Percentiles rank a stretch among this genome's conserved stretches.
Evolutionary conservation across 768 basidiomycete species (phyloP).

Genomic region (Serendipita sp.): DNA sequence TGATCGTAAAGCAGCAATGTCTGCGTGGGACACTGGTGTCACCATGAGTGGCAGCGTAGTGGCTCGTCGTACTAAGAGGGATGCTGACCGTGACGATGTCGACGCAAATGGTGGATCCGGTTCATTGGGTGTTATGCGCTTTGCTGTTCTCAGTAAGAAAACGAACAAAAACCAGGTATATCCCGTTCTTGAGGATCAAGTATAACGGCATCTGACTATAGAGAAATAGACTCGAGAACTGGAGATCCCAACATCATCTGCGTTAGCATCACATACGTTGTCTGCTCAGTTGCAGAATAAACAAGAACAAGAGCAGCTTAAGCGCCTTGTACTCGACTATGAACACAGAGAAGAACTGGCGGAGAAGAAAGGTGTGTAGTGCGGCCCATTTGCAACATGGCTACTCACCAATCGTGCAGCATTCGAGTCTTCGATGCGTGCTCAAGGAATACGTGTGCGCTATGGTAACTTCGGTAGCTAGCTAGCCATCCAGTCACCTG

Average conservation of each 20-base stretch:
- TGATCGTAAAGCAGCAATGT: conserved; percentile 74
- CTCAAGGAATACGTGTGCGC: neutral
- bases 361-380: conserved; percentile 14
- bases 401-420: neutral
- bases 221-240: conserved; percentile 58
- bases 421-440: neutral
- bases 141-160: conserved; percentile 81
- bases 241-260: conserved; percentile 73
- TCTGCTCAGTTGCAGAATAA: conserved; percentile 86
- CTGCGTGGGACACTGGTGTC: conserved; percentile 80
- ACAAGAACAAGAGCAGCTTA: conserved; percentile 93
- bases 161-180: conserved; percentile 81
- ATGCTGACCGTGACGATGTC: conserved; percentile 41
- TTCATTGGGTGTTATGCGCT: conserved; percentile 52
- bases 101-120: conserved; percentile 29
- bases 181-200: conserved; percentile 16
- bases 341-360: conserved; percentile 65
- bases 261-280: conserved; percentile 80
- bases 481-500: too few relatives aligned
- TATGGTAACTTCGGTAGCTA: neutral
- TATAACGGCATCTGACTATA: neutral
- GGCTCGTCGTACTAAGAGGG: conserved; percentile 39
- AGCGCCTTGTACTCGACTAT: conserved; percentile 83
- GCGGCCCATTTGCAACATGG: neutral
- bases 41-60: conserved; percentile 36